phyloP scores from a whole-genome alignment of 2,329 filamentous ascomycete species.

The Endothia cerciana region DNA sequence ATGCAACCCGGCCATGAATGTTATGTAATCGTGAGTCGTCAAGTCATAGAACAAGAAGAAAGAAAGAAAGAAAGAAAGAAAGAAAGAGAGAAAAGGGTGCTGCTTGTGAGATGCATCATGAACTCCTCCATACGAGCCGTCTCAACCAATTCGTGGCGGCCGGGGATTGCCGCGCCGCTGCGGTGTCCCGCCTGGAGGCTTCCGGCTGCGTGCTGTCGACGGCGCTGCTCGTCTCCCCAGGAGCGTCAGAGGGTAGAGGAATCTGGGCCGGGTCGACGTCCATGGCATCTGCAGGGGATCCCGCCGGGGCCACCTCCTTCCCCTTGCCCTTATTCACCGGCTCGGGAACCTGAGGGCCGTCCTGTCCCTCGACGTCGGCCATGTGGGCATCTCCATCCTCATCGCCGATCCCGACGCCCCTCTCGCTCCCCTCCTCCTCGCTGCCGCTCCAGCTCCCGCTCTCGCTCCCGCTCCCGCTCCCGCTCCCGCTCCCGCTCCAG shows the following conservation, averaged over 20 bases:
- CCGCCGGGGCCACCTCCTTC: constrained; percentile 1
- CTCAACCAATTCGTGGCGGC: constrained; percentile 18
- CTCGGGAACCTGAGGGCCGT: neutral
- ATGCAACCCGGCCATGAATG: constrained; percentile 24
- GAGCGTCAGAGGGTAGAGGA: neutral
- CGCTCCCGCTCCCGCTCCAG: constrained; percentile 35
- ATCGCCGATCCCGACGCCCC: constrained; percentile 31
- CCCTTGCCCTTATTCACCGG: constrained; percentile 29
- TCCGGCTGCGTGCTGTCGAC: constrained; percentile 9
- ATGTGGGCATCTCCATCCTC: constrained; percentile 28
- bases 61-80: too few relatives aligned
- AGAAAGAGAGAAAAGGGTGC: too few relatives aligned
- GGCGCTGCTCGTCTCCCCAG: constrained; percentile 8
- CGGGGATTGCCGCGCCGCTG: constrained; percentile 10
- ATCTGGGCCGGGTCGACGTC: constrained; percentile 22
- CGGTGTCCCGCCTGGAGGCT: constrained; percentile 1
- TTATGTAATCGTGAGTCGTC: constrained; percentile 40
- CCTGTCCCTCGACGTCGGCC: constrained; percentile 7
- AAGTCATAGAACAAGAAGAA: too few relatives aligned
- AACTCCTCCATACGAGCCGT: constrained; percentile 42
- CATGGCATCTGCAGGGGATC: constrained; percentile 20
- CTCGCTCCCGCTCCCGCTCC: constrained; percentile 34
- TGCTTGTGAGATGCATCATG: constrained; percentile 42
- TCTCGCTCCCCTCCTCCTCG: constrained; percentile 30
- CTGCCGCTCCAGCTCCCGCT: constrained; percentile 33